Percentiles rank a stretch among this genome's conserved stretches.
phyloP scores from a whole-genome alignment of 2,329 filamentous ascomycete genomes.

The Hansfordia pulvinata region DNA sequence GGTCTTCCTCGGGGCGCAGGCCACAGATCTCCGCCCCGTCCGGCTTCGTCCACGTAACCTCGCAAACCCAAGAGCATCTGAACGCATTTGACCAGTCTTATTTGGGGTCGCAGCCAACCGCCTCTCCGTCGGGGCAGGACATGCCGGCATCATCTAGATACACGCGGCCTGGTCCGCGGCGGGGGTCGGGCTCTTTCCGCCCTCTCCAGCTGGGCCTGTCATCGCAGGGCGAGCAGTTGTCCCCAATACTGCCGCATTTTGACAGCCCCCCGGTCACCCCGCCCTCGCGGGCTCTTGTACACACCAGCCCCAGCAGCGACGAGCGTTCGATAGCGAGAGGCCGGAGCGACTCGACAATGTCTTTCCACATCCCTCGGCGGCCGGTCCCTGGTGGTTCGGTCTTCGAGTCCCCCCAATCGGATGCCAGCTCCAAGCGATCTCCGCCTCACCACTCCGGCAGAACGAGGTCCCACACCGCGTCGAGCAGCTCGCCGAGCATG shows the following conservation, averaged over 20 bases:
- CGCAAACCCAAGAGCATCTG: too few species aligned
- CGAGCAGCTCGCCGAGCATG: slow-evolving; percentile 16
- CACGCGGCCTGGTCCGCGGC: slow-evolving; percentile 24
- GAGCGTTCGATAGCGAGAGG: slow-evolving; percentile 22
- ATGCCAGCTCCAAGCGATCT: slow-evolving; percentile 22
- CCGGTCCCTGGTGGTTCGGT: slow-evolving; percentile 20
- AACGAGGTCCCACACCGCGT: slow-evolving; percentile 28
- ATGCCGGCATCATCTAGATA: too few species aligned
- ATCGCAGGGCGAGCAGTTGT: slow-evolving; percentile 29
- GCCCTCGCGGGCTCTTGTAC: slow-evolving; percentile 23
- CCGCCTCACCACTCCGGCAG: slow-evolving; percentile 34
- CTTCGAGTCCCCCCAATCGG: slow-evolving; percentile 15
- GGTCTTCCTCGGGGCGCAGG: slow-evolving; percentile 27
- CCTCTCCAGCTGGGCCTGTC: slow-evolving; percentile 45
- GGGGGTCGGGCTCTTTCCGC: slow-evolving; percentile 24
- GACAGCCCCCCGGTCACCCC: slow-evolving; percentile 22
- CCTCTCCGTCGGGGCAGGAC: too few species aligned
- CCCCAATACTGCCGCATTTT: slow-evolving; percentile 42
- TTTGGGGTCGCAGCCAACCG: too few species aligned
- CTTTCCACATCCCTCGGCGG: slow-evolving; percentile 40
- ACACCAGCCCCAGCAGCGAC: slow-evolving; percentile 18
- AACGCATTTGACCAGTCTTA: too few species aligned
- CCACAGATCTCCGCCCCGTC: slow-evolving; percentile 44
- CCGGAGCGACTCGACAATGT: slow-evolving; percentile 35
- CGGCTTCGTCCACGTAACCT: slow-evolving; percentile 45